phyloP scores from a whole-genome alignment of 2,329 filamentous ascomycete genomes.

The Achaetomium macrosporum region DNA sequence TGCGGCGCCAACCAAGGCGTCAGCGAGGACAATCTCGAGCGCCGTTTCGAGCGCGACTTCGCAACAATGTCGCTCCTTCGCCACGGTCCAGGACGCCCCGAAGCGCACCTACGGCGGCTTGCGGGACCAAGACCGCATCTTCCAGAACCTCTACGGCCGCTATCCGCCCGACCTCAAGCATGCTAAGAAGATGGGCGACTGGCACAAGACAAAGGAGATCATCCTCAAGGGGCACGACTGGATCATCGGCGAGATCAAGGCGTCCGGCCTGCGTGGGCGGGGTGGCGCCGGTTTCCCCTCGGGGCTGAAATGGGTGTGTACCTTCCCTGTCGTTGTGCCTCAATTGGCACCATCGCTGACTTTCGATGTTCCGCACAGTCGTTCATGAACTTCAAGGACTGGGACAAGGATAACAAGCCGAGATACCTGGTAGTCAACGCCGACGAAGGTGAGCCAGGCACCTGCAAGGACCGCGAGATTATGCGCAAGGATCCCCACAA shows the following conservation, averaged over 20 bases:
- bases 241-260: conserved; percentile 97
- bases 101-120: conserved; percentile 78
- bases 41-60: conserved; percentile 36
- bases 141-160: conserved; percentile 96
- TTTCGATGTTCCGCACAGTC: conserved; percentile 51
- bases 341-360: conserved; percentile 18
- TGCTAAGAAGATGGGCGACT: conserved; percentile 97
- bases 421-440: conserved; percentile 97
- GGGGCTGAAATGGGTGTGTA: conserved; percentile 91
- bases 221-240: conserved; percentile 95
- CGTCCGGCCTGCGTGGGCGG: conserved; percentile 88
- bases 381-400: conserved; percentile 99
- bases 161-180: conserved; percentile 86
- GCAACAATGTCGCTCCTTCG: conserved; percentile 64
- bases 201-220: conserved; percentile 99
- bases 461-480: conserved; percentile 98
- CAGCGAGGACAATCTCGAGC: conserved; percentile 36
- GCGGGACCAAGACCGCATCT: conserved; percentile 96
- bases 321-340: neutral
- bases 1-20: conserved; percentile 35
- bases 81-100: conserved; percentile 72
- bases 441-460: conserved; percentile 97
- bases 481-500: conserved; percentile 99
- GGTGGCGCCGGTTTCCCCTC: conserved; percentile 98
- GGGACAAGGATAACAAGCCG: conserved; percentile 96